Evolutionary conservation across 148 eudicot species (phyloP).

Genomic region (Rhododendron griersonianum): DNA sequence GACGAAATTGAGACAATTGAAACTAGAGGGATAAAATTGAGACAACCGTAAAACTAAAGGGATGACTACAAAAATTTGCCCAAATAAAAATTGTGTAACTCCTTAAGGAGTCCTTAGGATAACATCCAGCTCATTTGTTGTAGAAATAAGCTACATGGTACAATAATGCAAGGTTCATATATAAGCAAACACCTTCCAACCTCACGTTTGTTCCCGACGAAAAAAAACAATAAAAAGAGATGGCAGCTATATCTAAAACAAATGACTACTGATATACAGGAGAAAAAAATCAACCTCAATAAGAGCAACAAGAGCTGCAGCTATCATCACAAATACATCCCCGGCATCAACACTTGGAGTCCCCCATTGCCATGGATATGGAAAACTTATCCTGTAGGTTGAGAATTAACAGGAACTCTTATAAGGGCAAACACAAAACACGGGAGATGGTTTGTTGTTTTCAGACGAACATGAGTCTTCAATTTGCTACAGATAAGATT

Average conservation of each 20-base stretch:
- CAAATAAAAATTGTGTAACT: too few relatives aligned
- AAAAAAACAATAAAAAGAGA: not conserved
- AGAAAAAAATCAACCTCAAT: conserved; percentile 53
- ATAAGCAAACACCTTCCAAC: not conserved
- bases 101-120: not conserved
- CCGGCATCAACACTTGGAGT: conserved; percentile 57
- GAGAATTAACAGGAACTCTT: not conserved
- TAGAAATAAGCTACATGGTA: not conserved
- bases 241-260: not conserved
- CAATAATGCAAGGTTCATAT: not conserved
- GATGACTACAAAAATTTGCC: too few relatives aligned
- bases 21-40: too few relatives aligned
- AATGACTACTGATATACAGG: not conserved
- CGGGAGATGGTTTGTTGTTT: not conserved
- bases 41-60: too few relatives aligned
- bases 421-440: too few relatives aligned
- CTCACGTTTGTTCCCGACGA: not conserved
- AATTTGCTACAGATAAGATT: not conserved
- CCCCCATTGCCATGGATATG: conserved; percentile 98
- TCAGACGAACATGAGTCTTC: not conserved
- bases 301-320: conserved; percentile 79
- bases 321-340: conserved; percentile 65
- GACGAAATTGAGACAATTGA: too few relatives aligned
- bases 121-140: not conserved
- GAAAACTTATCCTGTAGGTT: conserved; percentile 72